Conservation (phyloP, 805 yeast genomes). For the Cyberlindnera mississippiensis region DNA sequence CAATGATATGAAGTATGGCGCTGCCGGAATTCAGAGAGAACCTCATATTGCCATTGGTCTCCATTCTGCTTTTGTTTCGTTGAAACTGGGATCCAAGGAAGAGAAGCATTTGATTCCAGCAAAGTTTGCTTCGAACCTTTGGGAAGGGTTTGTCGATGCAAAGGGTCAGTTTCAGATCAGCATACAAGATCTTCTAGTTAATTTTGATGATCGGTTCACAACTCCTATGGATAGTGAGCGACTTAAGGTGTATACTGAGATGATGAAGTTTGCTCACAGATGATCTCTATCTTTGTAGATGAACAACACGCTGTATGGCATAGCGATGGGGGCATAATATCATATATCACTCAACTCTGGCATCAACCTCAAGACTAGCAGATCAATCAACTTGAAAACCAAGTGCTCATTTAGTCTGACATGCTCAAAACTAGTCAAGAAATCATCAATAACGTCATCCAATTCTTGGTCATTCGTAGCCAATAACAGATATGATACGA, state of each 20-base stretch:
- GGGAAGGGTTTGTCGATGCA: slow-evolving; percentile 27
- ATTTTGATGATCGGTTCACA: slow-evolving; percentile 19
- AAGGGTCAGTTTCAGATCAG: slow-evolving; percentile 26
- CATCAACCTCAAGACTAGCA: slow-evolving; percentile 35
- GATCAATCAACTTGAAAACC: slow-evolving; percentile 39
- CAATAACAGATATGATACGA: slow-evolving; percentile 21
- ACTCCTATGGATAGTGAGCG: background rate
- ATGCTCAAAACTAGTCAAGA: slow-evolving; percentile 34
- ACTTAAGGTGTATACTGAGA: too few relatives aligned
- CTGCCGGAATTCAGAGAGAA: slow-evolving; percentile 7
- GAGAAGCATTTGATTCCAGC: slow-evolving; percentile 14
- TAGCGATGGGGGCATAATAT: too few relatives aligned
- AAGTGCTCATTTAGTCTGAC: slow-evolving; percentile 41
- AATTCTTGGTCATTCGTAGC: slow-evolving; percentile 23
- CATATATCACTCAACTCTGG: slow-evolving; percentile 32
- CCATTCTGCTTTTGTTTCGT: slow-evolving; percentile 34
- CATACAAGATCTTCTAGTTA: slow-evolving; percentile 19
- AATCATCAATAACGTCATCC: slow-evolving; percentile 25
- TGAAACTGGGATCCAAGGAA: slow-evolving; percentile 29
- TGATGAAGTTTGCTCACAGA: background rate
- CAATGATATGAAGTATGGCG: slow-evolving; percentile 30
- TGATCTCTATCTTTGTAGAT: too few relatives aligned
- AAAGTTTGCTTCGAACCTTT: slow-evolving; percentile 17
- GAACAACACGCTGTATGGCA: too few relatives aligned
- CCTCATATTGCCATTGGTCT: slow-evolving; percentile 28